phyloP scores from a whole-genome alignment of 148 eudicot species.

The Polygonum aviculare region DNA sequence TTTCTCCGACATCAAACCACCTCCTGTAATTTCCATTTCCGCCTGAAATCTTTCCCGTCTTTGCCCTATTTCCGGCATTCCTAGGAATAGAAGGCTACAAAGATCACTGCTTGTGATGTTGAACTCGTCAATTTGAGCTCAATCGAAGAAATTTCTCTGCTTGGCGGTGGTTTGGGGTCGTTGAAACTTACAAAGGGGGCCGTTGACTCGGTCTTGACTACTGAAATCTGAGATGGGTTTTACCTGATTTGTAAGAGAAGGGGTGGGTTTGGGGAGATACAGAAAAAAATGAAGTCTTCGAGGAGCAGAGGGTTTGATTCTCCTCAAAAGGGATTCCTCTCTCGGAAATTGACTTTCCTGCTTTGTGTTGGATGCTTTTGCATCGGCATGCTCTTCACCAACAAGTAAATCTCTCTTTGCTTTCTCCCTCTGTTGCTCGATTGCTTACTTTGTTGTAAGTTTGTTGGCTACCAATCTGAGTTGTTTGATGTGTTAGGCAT shows the following conservation, averaged over 20 bases:
- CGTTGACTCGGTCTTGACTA: not conserved
- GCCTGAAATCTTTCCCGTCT: not conserved
- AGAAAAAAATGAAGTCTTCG: slow-evolving; percentile 15
- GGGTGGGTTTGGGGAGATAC: too few relatives aligned
- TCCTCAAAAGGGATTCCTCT: slow-evolving; percentile 32
- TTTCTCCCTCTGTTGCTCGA: not conserved
- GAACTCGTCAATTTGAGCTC: not conserved
- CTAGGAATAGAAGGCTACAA: not conserved
- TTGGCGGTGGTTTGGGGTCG: not conserved
- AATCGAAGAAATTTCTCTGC: not conserved
- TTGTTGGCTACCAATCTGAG: not conserved
- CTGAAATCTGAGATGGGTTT: not conserved
- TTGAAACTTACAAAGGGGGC: not conserved
- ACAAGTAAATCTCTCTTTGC: slow-evolving; percentile 29
- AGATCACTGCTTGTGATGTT: not conserved
- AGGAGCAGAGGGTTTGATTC: slow-evolving; percentile 58
- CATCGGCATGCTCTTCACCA: slow-evolving; percentile 78
- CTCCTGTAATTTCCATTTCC: not conserved
- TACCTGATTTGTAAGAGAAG: not conserved
- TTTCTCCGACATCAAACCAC: not conserved
- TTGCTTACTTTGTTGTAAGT: not conserved
- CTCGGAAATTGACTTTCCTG: slow-evolving; percentile 51
- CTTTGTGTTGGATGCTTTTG: slow-evolving; percentile 80
- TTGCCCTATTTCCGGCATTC: not conserved
- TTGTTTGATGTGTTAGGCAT: too few relatives aligned